Conservation (phyloP, 495 filamentous ascomycete species). For the Tuber indicum region DNA sequence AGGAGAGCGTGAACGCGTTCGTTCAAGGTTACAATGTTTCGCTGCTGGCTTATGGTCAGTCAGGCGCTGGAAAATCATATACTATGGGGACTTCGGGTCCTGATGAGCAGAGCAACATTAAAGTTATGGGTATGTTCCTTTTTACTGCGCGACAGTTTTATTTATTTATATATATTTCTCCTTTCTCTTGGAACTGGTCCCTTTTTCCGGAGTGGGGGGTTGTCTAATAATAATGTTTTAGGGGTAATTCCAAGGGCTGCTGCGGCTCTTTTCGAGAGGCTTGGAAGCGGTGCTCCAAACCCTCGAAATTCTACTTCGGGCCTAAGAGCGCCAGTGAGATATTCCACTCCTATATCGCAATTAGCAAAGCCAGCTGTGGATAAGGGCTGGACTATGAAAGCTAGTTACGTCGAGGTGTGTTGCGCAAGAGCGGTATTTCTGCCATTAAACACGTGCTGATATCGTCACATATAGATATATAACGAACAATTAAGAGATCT, state of each 20-base stretch:
- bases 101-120: constrained; percentile 63
- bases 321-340: constrained; percentile 71
- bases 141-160: not conserved
- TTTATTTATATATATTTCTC: not conserved
- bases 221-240: constrained; percentile 44
- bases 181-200: not conserved
- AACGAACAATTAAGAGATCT: constrained; percentile 93
- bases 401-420: constrained; percentile 85
- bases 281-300: constrained; percentile 57
- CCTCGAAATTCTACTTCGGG: constrained; percentile 62
- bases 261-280: constrained; percentile 75
- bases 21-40: constrained; percentile 98
- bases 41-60: constrained; percentile 94
- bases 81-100: constrained; percentile 98
- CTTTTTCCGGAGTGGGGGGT: constrained; percentile 11
- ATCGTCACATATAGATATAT: constrained; percentile 61
- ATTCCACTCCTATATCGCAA: constrained; percentile 57
- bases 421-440: constrained; percentile 10
- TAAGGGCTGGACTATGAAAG: constrained; percentile 87
- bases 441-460: constrained; percentile 22
- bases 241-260: constrained; percentile 93
- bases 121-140: constrained; percentile 64
- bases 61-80: constrained; percentile 98
- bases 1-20: constrained; percentile 85
- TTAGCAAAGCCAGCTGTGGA: constrained; percentile 52